phyloP scores from a whole-genome alignment of 225 moss, liverwort and hornwort species.

The Bryum argenteum region DNA sequence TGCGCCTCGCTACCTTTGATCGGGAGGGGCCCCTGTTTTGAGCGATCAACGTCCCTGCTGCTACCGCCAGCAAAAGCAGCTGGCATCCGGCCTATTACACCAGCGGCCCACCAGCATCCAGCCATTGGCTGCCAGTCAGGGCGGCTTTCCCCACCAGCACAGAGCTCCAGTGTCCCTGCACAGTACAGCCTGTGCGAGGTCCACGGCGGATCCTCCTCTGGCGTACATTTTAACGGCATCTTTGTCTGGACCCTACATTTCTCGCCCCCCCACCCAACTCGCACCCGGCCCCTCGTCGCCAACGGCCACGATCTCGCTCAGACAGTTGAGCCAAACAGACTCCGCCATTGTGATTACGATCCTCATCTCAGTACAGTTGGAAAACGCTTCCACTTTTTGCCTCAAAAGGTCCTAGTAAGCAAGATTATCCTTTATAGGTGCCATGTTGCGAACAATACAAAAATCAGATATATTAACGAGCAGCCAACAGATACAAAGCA shows the following conservation, averaged over 20 bases:
- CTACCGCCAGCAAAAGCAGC: conserved; percentile 2
- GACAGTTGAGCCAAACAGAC: neutral
- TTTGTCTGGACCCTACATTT: neutral
- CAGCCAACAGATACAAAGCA: conserved; percentile 3
- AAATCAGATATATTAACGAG: neutral
- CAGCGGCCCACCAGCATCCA: conserved; percentile 4
- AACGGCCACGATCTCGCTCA: conserved; percentile 13
- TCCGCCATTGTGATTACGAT: neutral
- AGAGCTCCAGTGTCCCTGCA: neutral
- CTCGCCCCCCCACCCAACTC: neutral
- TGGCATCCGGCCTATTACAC: neutral
- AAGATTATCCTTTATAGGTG: neutral
- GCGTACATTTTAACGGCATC: conserved; percentile 9
- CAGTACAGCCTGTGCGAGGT: conserved; percentile 8
- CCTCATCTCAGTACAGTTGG: neutral
- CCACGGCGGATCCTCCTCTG: neutral
- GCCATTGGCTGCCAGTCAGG: conserved; percentile 16
- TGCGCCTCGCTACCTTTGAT: conserved; percentile 7
- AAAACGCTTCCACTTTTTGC: no score
- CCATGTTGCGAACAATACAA: neutral
- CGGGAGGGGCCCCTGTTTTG: conserved; percentile 3
- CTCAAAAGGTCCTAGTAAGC: neutral
- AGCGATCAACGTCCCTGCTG: conserved; percentile 20
- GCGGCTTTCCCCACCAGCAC: conserved; percentile 7
- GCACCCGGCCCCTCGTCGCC: neutral